Percentiles rank a stretch among this genome's conserved stretches.
These are phyloP conservation scores for Hymenoscyphus fraxineus DNA, from an alignment of 2,329 filamentous ascomycete genomes.

Conservation along the genomic window DNA sequence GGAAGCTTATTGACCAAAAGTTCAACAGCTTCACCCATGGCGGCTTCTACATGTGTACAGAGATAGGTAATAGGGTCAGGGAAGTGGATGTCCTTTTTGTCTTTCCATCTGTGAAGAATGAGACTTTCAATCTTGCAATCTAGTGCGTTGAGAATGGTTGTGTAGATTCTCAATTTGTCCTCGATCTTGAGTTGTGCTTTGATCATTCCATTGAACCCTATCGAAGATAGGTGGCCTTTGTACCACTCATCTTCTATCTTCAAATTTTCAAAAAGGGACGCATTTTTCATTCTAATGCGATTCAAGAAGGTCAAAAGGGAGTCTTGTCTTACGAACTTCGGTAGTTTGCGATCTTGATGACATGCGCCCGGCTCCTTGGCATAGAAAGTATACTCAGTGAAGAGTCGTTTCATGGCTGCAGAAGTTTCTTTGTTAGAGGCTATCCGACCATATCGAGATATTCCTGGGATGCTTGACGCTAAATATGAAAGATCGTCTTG, in stretches of 20 bases:
- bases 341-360: not conserved
- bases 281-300: not conserved
- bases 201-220: no score
- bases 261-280: not conserved
- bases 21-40: not conserved
- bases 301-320: not conserved
- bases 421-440: not conserved
- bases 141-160: not conserved
- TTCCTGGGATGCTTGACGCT: not conserved
- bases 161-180: not conserved
- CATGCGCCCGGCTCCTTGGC: not conserved
- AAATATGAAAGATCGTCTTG: not conserved
- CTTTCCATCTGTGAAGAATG: not conserved
- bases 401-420: not conserved
- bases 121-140: not conserved
- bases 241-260: not conserved
- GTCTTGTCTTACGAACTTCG: not conserved
- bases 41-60: no score
- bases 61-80: not conserved
- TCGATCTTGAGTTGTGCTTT: not conserved
- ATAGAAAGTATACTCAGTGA: not conserved
- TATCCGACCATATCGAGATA: not conserved
- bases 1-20: not conserved
- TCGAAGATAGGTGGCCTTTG: no score
- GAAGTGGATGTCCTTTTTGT: no score